Conservation (phyloP, 208 protist genomes). For the Strigomonas oncopelti region DNA sequence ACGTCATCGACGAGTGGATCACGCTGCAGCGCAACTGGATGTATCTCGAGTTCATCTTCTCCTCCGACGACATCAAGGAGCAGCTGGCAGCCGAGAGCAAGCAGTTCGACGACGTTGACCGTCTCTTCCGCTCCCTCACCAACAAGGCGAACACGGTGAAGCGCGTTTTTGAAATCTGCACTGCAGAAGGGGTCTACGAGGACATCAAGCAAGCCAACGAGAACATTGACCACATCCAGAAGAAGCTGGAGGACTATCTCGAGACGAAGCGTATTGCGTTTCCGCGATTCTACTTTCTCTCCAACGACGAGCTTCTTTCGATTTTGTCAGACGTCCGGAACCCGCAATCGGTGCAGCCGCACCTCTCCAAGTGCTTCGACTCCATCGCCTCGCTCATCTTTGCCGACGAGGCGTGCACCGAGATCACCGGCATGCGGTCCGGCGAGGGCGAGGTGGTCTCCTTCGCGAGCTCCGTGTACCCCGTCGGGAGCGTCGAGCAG, state of each 20-base stretch:
- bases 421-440: slow-evolving; percentile 90
- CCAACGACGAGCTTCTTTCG: slow-evolving; percentile 97
- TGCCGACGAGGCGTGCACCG: slow-evolving; percentile 58
- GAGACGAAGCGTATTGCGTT: slow-evolving; percentile 96
- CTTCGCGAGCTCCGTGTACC: slow-evolving; percentile 83
- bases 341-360: slow-evolving; percentile 93
- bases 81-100: slow-evolving; percentile 89
- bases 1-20: slow-evolving; percentile 95
- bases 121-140: slow-evolving; percentile 88
- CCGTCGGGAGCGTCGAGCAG: slow-evolving; percentile 90
- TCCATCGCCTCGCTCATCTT: slow-evolving; percentile 90
- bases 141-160: slow-evolving; percentile 74
- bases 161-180: slow-evolving; percentile 89
- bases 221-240: slow-evolving; percentile 94
- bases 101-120: slow-evolving; percentile 88
- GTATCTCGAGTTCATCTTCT: slow-evolving; percentile 98
- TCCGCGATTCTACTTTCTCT: slow-evolving; percentile 97
- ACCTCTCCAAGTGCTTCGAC: slow-evolving; percentile 96
- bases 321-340: slow-evolving; percentile 97
- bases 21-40: slow-evolving; percentile 96
- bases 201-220: slow-evolving; percentile 79
- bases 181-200: slow-evolving; percentile 71
- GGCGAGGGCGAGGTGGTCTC: slow-evolving; percentile 89
- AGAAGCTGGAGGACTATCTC: slow-evolving; percentile 95
- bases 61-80: slow-evolving; percentile 95